A percentile compares a stretch with the other conserved stretches of the same genome.
Evolutionary conservation across 495 filamentous ascomycete species (phyloP).

Genomic region (Aspergillus conjunctus): DNA sequence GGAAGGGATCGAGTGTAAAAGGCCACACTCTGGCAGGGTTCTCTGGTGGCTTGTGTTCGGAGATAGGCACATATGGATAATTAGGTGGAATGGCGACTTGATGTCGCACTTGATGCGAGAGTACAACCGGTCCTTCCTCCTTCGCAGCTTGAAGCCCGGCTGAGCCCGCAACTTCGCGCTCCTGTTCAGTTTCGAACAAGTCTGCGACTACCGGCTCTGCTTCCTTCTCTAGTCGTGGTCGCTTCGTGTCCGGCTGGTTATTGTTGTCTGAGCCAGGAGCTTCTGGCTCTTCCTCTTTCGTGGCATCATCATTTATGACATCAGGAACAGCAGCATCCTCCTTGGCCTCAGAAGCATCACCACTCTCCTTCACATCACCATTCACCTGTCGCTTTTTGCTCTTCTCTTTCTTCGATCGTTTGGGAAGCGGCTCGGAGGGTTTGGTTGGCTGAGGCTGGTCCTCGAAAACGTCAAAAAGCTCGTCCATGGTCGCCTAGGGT

Average conservation of each 20-base stretch:
- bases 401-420: slow-evolving; percentile 59
- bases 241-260: slow-evolving; percentile 65
- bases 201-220: slow-evolving; percentile 87
- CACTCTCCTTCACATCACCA: slow-evolving; percentile 64
- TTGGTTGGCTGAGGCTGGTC: slow-evolving; percentile 55
- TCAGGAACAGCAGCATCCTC: slow-evolving; percentile 47
- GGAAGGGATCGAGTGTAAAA: slow-evolving; percentile 96
- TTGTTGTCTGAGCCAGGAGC: slow-evolving; percentile 33
- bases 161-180: slow-evolving; percentile 79
- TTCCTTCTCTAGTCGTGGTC: slow-evolving; percentile 70
- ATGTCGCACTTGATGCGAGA: slow-evolving; percentile 97
- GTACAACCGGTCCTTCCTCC: slow-evolving; percentile 67
- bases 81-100: slow-evolving; percentile 93
- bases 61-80: slow-evolving; percentile 91
- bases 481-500: slow-evolving; percentile 60
- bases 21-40: slow-evolving; percentile 80
- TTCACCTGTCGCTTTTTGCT: slow-evolving; percentile 83
- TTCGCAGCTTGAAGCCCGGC: slow-evolving; percentile 75
- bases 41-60: slow-evolving; percentile 82
- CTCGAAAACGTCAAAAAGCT: slow-evolving; percentile 84
- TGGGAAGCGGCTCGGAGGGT: slow-evolving; percentile 31
- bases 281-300: slow-evolving; percentile 24
- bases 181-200: slow-evolving; percentile 93
- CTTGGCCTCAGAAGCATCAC: slow-evolving; percentile 48
- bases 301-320: slow-evolving; percentile 26